Evolutionary conservation across 169 alveolate genomes (phyloP).

Genomic region (Haemoproteus tartakovskyi): DNA sequence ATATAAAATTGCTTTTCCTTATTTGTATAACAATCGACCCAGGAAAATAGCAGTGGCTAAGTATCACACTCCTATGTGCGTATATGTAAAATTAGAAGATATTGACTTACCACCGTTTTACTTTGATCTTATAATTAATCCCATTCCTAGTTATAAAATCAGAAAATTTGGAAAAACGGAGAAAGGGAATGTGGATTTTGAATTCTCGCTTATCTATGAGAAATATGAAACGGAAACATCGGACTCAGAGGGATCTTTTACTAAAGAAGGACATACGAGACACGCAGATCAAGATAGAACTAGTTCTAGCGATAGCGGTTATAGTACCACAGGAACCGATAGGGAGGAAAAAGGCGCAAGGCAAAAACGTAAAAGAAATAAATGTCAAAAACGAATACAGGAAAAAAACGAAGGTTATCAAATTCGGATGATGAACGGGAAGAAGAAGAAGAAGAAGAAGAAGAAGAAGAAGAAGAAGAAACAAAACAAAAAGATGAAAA

Average conservation of each 20-base stretch:
- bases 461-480: conserved; percentile 3
- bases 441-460: too few species aligned
- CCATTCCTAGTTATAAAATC: conserved; percentile 93
- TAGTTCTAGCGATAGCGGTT: too few species aligned
- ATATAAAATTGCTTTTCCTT: conserved; percentile 99
- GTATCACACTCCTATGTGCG: conserved; percentile 83
- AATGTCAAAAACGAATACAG: too few species aligned
- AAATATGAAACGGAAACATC: too few species aligned
- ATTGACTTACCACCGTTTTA: conserved; percentile 92
- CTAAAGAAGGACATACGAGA: too few species aligned
- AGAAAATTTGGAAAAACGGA: conserved; percentile 73
- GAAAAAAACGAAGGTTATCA: too few species aligned
- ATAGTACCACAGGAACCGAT: too few species aligned
- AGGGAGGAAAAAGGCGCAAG: background rate
- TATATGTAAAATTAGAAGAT: conserved; percentile 89
- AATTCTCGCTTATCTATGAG: too few species aligned
- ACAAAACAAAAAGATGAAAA: background rate
- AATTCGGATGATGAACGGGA: too few species aligned
- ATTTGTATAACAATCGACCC: conserved; percentile 96
- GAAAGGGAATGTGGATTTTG: conserved; percentile 42
- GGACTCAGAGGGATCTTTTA: too few species aligned
- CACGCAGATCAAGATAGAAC: too few species aligned
- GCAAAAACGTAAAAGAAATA: too few species aligned
- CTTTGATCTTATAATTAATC: conserved; percentile 96
- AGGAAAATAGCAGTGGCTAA: conserved; percentile 88